Evolutionary conservation across 345 rosid species (phyloP).

Genomic region (Anacardium occidentale): DNA sequence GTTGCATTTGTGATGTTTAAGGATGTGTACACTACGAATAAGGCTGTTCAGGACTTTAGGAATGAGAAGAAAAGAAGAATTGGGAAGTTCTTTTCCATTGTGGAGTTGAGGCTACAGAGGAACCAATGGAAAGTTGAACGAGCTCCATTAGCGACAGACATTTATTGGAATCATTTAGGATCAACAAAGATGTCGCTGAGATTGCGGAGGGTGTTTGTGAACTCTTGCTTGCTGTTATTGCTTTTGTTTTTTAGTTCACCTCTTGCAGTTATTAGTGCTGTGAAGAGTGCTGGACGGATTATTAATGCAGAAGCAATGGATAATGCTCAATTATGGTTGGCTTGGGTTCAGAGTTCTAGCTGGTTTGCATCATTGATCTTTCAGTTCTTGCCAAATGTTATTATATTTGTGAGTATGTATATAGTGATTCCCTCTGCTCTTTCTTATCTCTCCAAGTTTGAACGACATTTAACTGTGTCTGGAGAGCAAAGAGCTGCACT

Average conservation of each 20-base stretch:
- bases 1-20: conserved; percentile 90
- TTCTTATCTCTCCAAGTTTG: conserved; percentile 90
- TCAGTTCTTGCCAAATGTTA: conserved; percentile 91
- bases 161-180: conserved; percentile 96
- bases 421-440: conserved; percentile 86
- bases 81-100: conserved; percentile 83
- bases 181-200: conserved; percentile 67
- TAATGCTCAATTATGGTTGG: conserved; percentile 81
- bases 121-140: conserved; percentile 98
- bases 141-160: conserved; percentile 93
- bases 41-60: conserved; percentile 82
- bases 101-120: conserved; percentile 83
- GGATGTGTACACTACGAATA: conserved; percentile 92
- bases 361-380: conserved; percentile 91
- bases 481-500: conserved; percentile 95
- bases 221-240: conserved; percentile 73
- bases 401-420: conserved; percentile 92
- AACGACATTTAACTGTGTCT: conserved; percentile 80
- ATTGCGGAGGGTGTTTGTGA: conserved; percentile 71
- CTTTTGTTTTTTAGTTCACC: conserved; percentile 95
- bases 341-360: conserved; percentile 89
- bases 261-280: conserved; percentile 78
- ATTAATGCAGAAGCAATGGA: conserved; percentile 93
- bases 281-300: conserved; percentile 81
- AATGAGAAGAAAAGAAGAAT: conserved; percentile 73